Conservation (phyloP, 768 basidiomycete species). For the Cantharellus anzutake region DNA sequence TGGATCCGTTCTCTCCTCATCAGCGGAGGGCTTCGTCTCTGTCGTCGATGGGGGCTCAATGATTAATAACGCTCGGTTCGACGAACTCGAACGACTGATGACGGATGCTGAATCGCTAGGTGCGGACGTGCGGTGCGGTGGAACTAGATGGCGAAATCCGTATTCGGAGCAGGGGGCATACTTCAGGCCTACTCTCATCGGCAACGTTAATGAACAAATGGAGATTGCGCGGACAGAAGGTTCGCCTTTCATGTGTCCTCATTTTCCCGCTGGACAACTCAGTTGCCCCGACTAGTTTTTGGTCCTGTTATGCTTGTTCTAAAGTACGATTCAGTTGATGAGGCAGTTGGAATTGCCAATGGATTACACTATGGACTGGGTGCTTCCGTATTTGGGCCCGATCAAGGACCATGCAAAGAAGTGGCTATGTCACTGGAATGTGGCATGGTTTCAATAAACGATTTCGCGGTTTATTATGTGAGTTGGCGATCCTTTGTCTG, state of each 20-base stretch:
- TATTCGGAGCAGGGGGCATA: conserved; percentile 57
- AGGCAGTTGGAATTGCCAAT: conserved; percentile 80
- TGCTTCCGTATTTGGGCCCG: conserved; percentile 84
- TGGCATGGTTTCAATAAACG: conserved; percentile 95
- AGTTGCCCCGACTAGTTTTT: conserved; percentile 39
- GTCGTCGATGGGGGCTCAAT: conserved; percentile 78
- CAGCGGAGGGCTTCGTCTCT: conserved; percentile 46
- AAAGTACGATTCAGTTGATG: conserved; percentile 63
- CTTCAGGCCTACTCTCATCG: conserved; percentile 76
- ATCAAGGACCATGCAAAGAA: conserved; percentile 54
- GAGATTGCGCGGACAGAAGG: conserved; percentile 66
- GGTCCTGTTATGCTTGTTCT: conserved; percentile 82
- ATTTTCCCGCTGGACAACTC: background rate
- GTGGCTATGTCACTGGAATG: conserved; percentile 73
- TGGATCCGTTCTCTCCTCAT: conserved; percentile 43
- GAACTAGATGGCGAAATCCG: conserved; percentile 41
- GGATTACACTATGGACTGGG: conserved; percentile 78
- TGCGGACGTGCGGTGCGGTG: conserved; percentile 43
- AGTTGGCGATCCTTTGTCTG: conserved; percentile 17
- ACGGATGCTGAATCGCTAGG: conserved; percentile 50
- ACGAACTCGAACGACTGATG: conserved; percentile 40
- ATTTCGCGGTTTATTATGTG: conserved; percentile 82
- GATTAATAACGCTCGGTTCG: conserved; percentile 59
- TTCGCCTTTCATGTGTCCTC: conserved; percentile 22
- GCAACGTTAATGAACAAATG: conserved; percentile 49